Evolutionary conservation across 805 yeast species (phyloP).

Genomic region (Candida anglica): DNA sequence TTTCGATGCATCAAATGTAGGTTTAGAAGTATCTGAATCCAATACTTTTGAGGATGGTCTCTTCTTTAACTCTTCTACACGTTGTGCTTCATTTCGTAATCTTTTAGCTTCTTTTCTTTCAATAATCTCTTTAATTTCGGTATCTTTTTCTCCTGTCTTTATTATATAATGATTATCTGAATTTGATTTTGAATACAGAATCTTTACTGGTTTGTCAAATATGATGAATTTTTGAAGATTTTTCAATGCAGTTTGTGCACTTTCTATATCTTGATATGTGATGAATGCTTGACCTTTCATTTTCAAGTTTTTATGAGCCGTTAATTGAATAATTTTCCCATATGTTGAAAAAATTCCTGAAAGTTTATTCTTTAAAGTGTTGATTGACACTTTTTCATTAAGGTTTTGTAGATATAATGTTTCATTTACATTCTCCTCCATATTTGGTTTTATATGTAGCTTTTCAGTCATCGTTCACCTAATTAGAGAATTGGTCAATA

Average conservation of each 20-base stretch:
- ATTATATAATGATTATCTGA: constrained; percentile 35
- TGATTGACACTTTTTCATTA: constrained; percentile 61
- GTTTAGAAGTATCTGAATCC: background rate
- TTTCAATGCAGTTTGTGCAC: constrained; percentile 45
- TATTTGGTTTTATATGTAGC: constrained; percentile 3
- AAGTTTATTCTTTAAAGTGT: constrained; percentile 45
- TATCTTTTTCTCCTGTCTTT: constrained; percentile 14
- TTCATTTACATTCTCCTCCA: no score
- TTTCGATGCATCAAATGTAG: constrained; percentile 5
- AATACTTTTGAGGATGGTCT: constrained; percentile 2
- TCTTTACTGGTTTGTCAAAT: constrained; percentile 45
- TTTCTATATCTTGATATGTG: constrained; percentile 41
- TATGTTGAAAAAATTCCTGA: constrained; percentile 36
- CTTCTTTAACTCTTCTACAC: constrained; percentile 7
- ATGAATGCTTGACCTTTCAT: constrained; percentile 84
- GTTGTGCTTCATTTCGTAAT: constrained; percentile 1
- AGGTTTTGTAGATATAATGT: constrained; percentile 66
- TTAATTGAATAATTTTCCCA: constrained; percentile 48
- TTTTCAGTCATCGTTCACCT: background rate
- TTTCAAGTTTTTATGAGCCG: constrained; percentile 57
- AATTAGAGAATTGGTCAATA: no score
- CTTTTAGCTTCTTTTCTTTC: constrained; percentile 7
- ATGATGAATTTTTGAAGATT: constrained; percentile 37
- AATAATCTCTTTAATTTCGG: constrained; percentile 14
- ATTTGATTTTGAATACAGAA: constrained; percentile 39